These are phyloP conservation scores for Chamaecyparis obtusa DNA, from an alignment of 75 land plant genomes.

Conservation along the genomic window DNA sequence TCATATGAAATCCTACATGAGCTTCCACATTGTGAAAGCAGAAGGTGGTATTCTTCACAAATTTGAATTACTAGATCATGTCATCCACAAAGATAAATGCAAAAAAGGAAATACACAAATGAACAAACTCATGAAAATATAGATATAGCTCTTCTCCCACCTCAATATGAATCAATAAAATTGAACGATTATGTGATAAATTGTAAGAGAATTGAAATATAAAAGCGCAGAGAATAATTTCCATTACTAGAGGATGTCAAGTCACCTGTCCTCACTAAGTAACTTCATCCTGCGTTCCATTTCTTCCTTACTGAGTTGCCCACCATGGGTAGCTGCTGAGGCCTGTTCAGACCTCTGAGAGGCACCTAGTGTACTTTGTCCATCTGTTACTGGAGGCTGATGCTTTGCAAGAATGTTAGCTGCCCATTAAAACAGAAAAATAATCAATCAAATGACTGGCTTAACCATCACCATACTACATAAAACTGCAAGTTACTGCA, in stretches of 20 bases:
- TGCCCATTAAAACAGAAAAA: neutral
- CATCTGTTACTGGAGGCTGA: constrained; percentile 11
- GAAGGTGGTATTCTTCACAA: neutral
- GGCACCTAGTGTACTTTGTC: constrained; percentile 13
- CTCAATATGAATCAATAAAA: neutral
- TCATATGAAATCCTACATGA: neutral
- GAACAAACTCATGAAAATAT: neutral
- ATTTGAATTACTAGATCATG: neutral
- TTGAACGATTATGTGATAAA: neutral
- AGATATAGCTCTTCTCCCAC: neutral
- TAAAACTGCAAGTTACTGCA: neutral
- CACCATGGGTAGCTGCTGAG: constrained; percentile 19
- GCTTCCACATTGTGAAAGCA: neutral
- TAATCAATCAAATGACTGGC: neutral
- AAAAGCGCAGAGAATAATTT: neutral
- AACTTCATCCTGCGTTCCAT: constrained; percentile 56
- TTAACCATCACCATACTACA: neutral
- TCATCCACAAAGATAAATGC: neutral
- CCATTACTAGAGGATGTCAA: neutral
- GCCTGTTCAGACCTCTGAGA: constrained; percentile 20
- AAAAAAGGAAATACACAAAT: neutral
- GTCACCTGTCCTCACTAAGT: constrained; percentile 49
- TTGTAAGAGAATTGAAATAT: neutral
- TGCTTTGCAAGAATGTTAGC: constrained; percentile 26
- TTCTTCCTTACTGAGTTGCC: constrained; percentile 51